A percentile compares a stretch with the other conserved stretches of the same genome.
These are phyloP conservation scores for Nissolia schottii DNA, from an alignment of 306 rosid species.

Conservation along the genomic window DNA sequence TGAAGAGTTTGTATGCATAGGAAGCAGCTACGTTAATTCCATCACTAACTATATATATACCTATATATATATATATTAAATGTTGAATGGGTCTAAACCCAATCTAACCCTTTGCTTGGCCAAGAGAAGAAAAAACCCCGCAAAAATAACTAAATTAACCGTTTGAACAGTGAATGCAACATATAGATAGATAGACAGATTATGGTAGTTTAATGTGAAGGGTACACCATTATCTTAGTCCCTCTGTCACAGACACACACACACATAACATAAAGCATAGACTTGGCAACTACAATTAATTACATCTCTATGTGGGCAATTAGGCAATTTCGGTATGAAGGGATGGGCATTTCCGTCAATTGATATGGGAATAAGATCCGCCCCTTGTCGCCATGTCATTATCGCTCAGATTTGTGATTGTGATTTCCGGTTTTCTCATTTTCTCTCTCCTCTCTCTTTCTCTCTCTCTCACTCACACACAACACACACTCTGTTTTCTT, in stretches of 20 bases:
- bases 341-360: slow-evolving; percentile 26
- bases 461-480: neutral
- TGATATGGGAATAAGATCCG: slow-evolving; percentile 56
- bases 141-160: slow-evolving; percentile 24
- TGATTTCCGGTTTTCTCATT: slow-evolving; percentile 43
- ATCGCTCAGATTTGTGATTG: slow-evolving; percentile 75
- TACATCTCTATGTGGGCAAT: neutral
- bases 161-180: slow-evolving; percentile 3
- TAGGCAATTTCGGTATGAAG: neutral
- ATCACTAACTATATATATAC: neutral
- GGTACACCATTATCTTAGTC: neutral
- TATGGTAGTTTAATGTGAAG: neutral
- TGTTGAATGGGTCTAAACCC: neutral
- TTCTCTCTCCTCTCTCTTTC: slow-evolving; percentile 1
- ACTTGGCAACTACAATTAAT: slow-evolving; percentile 12
- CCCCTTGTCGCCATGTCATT: slow-evolving; percentile 61
- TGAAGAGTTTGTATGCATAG: neutral
- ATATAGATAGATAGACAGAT: no score
- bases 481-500: no score
- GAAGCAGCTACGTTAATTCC: neutral
- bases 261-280: no score
- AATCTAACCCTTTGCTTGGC: neutral
- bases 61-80: no score
- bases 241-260: neutral
- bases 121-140: neutral